A percentile compares a stretch with the other conserved stretches of the same genome.
Conservation (phyloP, 495 filamentous ascomycete genomes). For the Neurospora cerealis region DNA sequence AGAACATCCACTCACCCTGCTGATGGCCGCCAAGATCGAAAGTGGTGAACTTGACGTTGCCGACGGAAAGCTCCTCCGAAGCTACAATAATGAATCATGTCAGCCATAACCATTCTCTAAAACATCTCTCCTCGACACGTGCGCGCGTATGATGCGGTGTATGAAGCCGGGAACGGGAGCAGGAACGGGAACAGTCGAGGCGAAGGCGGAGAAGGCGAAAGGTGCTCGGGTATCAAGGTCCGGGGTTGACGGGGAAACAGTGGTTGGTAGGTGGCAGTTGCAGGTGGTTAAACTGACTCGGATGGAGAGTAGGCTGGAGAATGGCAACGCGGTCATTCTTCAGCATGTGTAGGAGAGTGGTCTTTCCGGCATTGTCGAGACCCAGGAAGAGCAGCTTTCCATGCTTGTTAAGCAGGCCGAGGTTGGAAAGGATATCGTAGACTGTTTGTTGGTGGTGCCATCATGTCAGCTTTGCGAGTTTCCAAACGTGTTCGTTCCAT, state of each 20-base stretch:
- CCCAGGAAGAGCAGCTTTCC: constrained; percentile 90
- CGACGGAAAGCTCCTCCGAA: constrained; percentile 92
- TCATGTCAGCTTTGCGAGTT: constrained; percentile 12
- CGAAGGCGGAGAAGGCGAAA: not conserved
- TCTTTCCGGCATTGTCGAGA: constrained; percentile 97
- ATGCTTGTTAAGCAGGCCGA: constrained; percentile 94
- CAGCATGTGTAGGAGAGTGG: constrained; percentile 83
- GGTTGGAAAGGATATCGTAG: constrained; percentile 80
- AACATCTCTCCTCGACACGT: constrained; percentile 5
- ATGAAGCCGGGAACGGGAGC: not conserved
- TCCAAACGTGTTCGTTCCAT: not conserved
- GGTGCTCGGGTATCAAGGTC: not conserved
- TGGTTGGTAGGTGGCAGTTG: not conserved
- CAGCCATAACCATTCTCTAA: constrained; percentile 10
- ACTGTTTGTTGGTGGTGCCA: constrained; percentile 41
- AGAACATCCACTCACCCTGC: constrained; percentile 56
- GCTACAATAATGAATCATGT: constrained; percentile 36
- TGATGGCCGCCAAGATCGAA: constrained; percentile 97
- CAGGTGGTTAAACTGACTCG: constrained; percentile 49
- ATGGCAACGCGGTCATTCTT: constrained; percentile 97
- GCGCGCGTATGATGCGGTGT: not conserved
- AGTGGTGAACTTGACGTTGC: constrained; percentile 93
- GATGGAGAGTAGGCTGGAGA: constrained; percentile 80
- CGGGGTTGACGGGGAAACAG: not conserved
- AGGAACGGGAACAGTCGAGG: not conserved